phyloP scores from a whole-genome alignment of 495 filamentous ascomycete species.

The Talaromyces liani region DNA sequence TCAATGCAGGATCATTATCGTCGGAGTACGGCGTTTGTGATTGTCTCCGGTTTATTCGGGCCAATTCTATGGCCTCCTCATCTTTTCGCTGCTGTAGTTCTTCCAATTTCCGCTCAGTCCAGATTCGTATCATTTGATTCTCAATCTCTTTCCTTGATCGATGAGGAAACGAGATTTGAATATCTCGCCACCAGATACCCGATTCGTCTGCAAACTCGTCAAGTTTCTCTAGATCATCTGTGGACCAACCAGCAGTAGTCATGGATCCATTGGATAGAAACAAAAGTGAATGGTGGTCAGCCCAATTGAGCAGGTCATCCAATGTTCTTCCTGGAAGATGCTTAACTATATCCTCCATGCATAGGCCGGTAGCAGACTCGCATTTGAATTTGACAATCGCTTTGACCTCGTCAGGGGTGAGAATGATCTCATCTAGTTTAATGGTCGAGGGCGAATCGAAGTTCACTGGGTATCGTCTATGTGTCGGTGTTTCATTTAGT shows the following conservation, averaged over 20 bases:
- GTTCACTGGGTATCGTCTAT: background rate
- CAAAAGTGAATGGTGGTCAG: constrained; percentile 22
- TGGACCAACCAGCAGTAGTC: constrained; percentile 20
- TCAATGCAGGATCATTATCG: background rate
- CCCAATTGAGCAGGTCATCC: constrained; percentile 27
- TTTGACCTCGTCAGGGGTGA: constrained; percentile 30
- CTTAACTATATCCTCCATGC: constrained; percentile 25
- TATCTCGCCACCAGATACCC: constrained; percentile 27
- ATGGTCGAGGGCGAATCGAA: constrained; percentile 9
- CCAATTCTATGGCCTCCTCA: constrained; percentile 6
- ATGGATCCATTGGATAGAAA: constrained; percentile 11
- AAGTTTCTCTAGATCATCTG: constrained; percentile 22
- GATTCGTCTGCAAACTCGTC: constrained; percentile 19
- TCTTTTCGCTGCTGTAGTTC: background rate
- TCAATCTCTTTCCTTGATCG: constrained; percentile 30
- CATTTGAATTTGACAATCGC: constrained; percentile 22
- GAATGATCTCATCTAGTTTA: constrained; percentile 14
- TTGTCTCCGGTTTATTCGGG: background rate
- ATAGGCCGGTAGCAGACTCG: constrained; percentile 9
- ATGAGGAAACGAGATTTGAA: constrained; percentile 21
- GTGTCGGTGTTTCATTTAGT: background rate
- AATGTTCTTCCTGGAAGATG: constrained; percentile 22
- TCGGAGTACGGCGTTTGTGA: background rate
- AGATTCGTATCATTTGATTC: constrained; percentile 30
- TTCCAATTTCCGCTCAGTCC: constrained; percentile 16